Conservation (phyloP, 176 grass and related monocot species). For the Lolium perenne region DNA sequence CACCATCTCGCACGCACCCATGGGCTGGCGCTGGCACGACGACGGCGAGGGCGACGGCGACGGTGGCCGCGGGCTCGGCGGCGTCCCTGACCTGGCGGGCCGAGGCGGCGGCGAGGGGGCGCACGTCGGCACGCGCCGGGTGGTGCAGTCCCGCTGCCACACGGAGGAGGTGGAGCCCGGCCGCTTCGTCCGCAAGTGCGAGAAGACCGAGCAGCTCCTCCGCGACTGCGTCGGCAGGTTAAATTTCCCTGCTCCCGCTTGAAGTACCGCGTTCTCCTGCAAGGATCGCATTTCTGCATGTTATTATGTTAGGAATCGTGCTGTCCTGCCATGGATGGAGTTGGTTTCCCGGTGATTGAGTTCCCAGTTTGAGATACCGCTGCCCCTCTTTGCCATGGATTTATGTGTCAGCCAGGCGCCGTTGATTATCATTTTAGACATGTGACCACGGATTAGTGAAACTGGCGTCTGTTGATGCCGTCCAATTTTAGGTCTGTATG, state of each 20-base stretch:
- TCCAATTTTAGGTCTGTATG: not conserved
- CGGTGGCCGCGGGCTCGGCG: slow-evolving; percentile 47
- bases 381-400: not conserved
- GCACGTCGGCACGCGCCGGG: slow-evolving; percentile 55
- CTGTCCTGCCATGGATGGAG: not conserved
- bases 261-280: not conserved
- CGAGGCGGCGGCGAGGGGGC: slow-evolving; percentile 17
- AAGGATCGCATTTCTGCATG: not conserved
- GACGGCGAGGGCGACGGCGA: slow-evolving; percentile 28
- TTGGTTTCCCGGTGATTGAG: slow-evolving; percentile 2
- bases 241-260: not conserved
- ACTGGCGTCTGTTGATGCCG: not conserved
- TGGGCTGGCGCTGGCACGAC: slow-evolving; percentile 79
- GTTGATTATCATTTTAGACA: not conserved
- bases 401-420: not conserved
- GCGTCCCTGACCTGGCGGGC: slow-evolving; percentile 28
- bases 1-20: slow-evolving; percentile 28
- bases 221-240: slow-evolving; percentile 66
- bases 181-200: slow-evolving; percentile 81
- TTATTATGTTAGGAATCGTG: not conserved
- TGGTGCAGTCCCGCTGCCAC: slow-evolving; percentile 64
- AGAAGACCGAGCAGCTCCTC: slow-evolving; percentile 79
- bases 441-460: not conserved
- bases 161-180: slow-evolving; percentile 89
- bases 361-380: not conserved